A percentile compares a stretch with the other conserved stretches of the same genome.
Evolutionary conservation across 2,329 filamentous ascomycete species (phyloP).

Genomic region (Ascochyta lentis): DNA sequence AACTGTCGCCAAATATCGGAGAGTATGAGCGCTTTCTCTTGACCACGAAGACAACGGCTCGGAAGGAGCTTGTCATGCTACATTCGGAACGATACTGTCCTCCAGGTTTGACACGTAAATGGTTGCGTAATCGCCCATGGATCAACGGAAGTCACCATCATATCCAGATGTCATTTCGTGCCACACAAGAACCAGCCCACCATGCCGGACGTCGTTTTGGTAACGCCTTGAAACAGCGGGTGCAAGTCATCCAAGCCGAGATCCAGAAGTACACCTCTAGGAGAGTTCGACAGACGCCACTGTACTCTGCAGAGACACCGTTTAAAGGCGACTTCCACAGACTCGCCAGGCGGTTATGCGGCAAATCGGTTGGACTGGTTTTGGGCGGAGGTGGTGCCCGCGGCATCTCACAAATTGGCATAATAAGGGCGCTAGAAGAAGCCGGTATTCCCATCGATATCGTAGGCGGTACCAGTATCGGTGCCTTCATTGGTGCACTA

Average conservation of each 20-base stretch:
- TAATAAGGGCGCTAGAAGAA: slow-evolving; percentile 94
- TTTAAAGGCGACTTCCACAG: slow-evolving; percentile 98
- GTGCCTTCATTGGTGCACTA: slow-evolving; percentile 90
- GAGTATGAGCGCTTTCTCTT: slow-evolving; percentile 97
- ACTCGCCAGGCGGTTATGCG: slow-evolving; percentile 85
- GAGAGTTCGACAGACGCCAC: slow-evolving; percentile 83
- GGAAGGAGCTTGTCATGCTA: slow-evolving; percentile 88
- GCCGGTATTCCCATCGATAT: slow-evolving; percentile 96
- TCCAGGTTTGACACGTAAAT: slow-evolving; percentile 83
- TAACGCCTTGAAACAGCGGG: slow-evolving; percentile 85
- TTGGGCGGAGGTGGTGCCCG: slow-evolving; percentile 92
- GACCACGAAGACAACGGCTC: slow-evolving; percentile 94
- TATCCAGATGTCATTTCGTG: slow-evolving; percentile 90
- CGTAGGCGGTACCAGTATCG: slow-evolving; percentile 94
- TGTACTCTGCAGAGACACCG: slow-evolving; percentile 89
- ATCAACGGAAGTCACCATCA: slow-evolving; percentile 98
- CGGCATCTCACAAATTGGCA: slow-evolving; percentile 89
- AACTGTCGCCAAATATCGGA: slow-evolving; percentile 86
- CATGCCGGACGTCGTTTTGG: slow-evolving; percentile 79
- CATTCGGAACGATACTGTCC: slow-evolving; percentile 88
- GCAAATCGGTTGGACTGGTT: slow-evolving; percentile 92
- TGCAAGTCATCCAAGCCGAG: slow-evolving; percentile 93
- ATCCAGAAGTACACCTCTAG: slow-evolving; percentile 98
- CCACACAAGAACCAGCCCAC: slow-evolving; percentile 77
- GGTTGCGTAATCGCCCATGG: slow-evolving; percentile 90